Base-by-base conservation (phyloP, 495 filamentous ascomycete species). In the Podospora fimiseda region DNA sequence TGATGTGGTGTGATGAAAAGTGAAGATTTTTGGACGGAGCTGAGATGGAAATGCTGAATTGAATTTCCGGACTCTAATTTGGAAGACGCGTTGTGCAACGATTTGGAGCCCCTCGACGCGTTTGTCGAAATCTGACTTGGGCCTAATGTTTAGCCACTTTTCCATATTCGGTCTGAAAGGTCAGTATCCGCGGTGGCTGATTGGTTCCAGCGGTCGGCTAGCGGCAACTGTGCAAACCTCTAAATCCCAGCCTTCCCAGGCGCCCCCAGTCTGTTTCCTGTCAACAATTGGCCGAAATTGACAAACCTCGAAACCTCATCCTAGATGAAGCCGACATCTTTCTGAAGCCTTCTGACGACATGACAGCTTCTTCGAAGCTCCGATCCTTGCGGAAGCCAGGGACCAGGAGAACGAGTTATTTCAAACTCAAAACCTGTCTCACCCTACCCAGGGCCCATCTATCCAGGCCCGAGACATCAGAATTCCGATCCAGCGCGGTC, bases 71-170 rank as follows among this genome's bases (percentile, higher is more conserved):
- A n/a, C n/a, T n/a, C n/a, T n/a, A n/a, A n/a, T n/a, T n/a, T 36
- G 44, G 44, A 33, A n/a, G 23, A 47, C 44, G 44, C 23, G n/a
- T 47, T 47, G 21, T 16, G 21, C 44, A 47, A 22, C 44, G 44
- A 47, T 47, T 23, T 20, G 9, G 44, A 21, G 42, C 42, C 42
- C 42, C 8, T 44, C 42, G 23, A 22, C 42, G 42, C 42, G 22
- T 21, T 20, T 22, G 13, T 44, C 27, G 27, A 33, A 33, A 33
- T 33, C 27, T 33, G 6, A 11, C 11, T 11, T 33, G 6, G 27
- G 27, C 27, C 27, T 6, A 33, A 33, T 6, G 27, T 33, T 33
- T 33, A 6, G 5, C 27, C 11, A 33, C 27, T 11, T 33, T 33
- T 6, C 27, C 27, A 5, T 33, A 5, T 33, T 33, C 11, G 27